Evolutionary conservation across 805 yeast species (phyloP), one percentile per base, ranked within the genome.

Genomic region (Naumovozyma baii): DNA sequence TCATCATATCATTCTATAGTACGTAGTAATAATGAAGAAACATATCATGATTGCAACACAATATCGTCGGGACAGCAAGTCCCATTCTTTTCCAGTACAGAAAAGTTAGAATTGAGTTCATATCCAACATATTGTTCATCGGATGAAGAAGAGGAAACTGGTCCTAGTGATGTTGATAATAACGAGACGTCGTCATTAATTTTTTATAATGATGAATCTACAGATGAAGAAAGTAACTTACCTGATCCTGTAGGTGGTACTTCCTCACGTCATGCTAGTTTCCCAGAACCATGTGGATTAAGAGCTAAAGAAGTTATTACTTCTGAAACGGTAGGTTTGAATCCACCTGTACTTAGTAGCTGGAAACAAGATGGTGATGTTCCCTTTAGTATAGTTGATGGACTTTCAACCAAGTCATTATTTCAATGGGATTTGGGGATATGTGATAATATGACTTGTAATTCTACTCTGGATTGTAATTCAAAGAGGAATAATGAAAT

Each of bases 211-310:
- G 36, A 33, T 9, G 36, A 33, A 12, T 33, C 36, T 14, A 33
- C 36, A 19, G 36, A 33, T 8, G 36, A 33, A n/a, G 36, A 33
- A 7, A 26, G 25, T 22, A 33, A 26, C 13, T n/a, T 33, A 19
- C 36, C 36, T 8, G 14, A 14, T 9, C 34, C 34, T n/a, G n/a
- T n/a, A n/a, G n/a, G n/a, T n/a, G n/a, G n/a, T n/a, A n/a, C n/a
- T n/a, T n/a, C n/a, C n/a, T n/a, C n/a, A n/a, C n/a, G n/a, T n/a
- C n/a, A n/a, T n/a, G n/a, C n/a, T n/a, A n/a, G n/a, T n/a, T n/a
- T n/a, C n/a, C n/a, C n/a, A 15, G 34, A 32, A 18, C 34, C 19
- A 16, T 19, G 20, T 18, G 25, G 36, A 9, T 19, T 13, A 14
- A 19, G 18, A 33, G 36, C 36, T 13, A 19, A 26, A 14, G 36